Evolutionary conservation across 495 filamentous ascomycete genomes (phyloP).

Genomic region (Hyaloscypha bicolor): DNA sequence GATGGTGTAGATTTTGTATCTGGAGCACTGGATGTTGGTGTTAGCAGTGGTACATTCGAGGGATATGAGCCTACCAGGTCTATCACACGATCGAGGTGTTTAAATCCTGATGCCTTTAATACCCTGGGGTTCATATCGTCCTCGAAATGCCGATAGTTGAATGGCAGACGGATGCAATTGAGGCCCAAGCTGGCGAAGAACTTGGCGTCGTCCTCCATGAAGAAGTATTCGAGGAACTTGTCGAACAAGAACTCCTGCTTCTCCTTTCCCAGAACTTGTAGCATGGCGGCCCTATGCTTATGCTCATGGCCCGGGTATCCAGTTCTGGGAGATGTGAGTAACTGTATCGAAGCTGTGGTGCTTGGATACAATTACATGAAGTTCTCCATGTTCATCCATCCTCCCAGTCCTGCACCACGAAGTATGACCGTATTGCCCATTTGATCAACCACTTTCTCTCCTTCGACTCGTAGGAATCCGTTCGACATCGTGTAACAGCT

Average conservation of each 20-base stretch:
- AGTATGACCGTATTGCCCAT: constrained; percentile 46
- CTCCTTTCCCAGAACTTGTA: constrained; percentile 52
- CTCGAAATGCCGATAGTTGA: constrained; percentile 67
- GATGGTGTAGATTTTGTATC: constrained; percentile 61
- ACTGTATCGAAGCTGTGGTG: constrained; percentile 23
- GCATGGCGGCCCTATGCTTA: constrained; percentile 58
- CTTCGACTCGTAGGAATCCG: constrained; percentile 42
- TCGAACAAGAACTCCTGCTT: constrained; percentile 51
- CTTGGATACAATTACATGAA: constrained; percentile 9
- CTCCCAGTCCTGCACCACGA: constrained; percentile 44
- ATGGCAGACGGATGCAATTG: constrained; percentile 65
- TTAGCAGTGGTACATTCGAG: background rate
- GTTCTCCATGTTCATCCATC: constrained; percentile 29
- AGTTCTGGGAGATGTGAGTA: constrained; percentile 66
- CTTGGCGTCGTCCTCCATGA: constrained; percentile 60
- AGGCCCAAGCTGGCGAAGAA: constrained; percentile 61
- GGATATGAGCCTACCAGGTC: constrained; percentile 37
- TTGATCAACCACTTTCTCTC: constrained; percentile 44
- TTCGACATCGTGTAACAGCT: constrained; percentile 22
- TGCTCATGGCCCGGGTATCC: constrained; percentile 64
- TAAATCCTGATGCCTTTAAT: constrained; percentile 60
- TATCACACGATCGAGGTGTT: constrained; percentile 62
- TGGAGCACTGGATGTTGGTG: constrained; percentile 43
- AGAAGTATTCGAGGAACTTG: constrained; percentile 65
- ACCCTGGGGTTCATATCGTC: constrained; percentile 65